Percentiles rank a stretch among this genome's conserved stretches.
Evolutionary conservation across 2,329 filamentous ascomycete genomes (phyloP).

Genomic region (Arthrobotrys sphaeroides): DNA sequence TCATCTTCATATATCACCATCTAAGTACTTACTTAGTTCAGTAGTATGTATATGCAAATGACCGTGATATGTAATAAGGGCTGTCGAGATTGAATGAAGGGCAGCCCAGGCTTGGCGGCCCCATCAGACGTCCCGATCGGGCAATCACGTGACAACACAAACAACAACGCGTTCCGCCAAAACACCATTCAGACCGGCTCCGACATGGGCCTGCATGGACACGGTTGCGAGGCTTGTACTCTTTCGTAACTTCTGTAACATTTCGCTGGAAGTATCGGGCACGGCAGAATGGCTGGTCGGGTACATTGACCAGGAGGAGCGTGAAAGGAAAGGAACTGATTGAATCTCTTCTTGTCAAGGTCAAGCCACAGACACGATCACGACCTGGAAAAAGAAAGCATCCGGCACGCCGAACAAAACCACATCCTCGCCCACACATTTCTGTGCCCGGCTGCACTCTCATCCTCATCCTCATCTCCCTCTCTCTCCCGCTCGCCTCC

Average conservation of each 20-base stretch:
- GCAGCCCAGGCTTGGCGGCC: background rate
- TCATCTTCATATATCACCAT: too few species aligned
- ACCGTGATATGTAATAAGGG: background rate
- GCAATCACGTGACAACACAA: slow-evolving; percentile 32
- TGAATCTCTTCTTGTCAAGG: too few species aligned
- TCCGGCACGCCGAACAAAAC: slow-evolving; percentile 37
- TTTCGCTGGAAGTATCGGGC: slow-evolving; percentile 4
- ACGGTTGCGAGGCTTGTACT: slow-evolving; percentile 9
- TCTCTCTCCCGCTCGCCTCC: background rate
- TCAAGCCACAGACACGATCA: slow-evolving; percentile 17
- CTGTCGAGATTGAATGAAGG: background rate
- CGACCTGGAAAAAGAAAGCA: slow-evolving; percentile 17
- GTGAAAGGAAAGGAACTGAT: background rate
- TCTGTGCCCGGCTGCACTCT: background rate
- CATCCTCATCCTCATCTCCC: background rate
- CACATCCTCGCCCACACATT: slow-evolving; percentile 25
- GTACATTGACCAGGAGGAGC: slow-evolving; percentile 32
- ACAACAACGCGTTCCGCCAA: slow-evolving; percentile 33
- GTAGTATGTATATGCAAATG: background rate
- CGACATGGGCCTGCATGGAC: too few species aligned
- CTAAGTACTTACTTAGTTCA: too few species aligned
- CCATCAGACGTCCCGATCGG: background rate
- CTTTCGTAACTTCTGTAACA: background rate
- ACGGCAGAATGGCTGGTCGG: slow-evolving; percentile 42
- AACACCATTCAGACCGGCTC: too few species aligned